These are phyloP conservation scores for Camellia oleifera DNA, from an alignment of 179 eudicot genomes.

Conservation along the genomic window DNA sequence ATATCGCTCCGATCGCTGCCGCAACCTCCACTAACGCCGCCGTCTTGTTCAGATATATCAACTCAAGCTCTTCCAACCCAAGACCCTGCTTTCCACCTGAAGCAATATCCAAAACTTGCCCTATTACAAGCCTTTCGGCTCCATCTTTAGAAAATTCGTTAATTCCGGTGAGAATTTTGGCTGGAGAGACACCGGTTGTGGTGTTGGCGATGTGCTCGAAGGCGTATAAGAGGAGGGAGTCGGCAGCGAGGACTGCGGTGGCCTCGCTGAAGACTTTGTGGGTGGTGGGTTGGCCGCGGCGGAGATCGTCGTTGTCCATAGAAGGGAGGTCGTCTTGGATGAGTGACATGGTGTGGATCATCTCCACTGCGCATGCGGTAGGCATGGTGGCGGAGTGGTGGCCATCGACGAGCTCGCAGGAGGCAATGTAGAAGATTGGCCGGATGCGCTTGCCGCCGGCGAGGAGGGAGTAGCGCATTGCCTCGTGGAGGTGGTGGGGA, in stretches of 20 bases:
- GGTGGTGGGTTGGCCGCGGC: slow-evolving; percentile 73
- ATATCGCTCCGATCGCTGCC: slow-evolving; percentile 57
- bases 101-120: slow-evolving; percentile 61
- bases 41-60: slow-evolving; percentile 63
- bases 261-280: slow-evolving; percentile 71
- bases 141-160: slow-evolving; percentile 52
- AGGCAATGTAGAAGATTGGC: slow-evolving; percentile 64
- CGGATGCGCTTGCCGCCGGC: slow-evolving; percentile 80
- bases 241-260: slow-evolving; percentile 60
- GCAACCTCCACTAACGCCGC: slow-evolving; percentile 58
- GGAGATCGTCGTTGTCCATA: slow-evolving; percentile 76
- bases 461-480: slow-evolving; percentile 70
- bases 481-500: slow-evolving; percentile 53
- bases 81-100: slow-evolving; percentile 43
- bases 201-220: slow-evolving; percentile 51
- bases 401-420: slow-evolving; percentile 80
- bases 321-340: slow-evolving; percentile 80
- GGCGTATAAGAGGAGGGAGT: slow-evolving; percentile 53
- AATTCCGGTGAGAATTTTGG: slow-evolving; percentile 26
- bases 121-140: slow-evolving; percentile 59
- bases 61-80: slow-evolving; percentile 52
- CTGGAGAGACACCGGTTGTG: slow-evolving; percentile 34
- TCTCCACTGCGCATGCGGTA: slow-evolving; percentile 73
- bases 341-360: slow-evolving; percentile 83
- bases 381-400: slow-evolving; percentile 45